Evolutionary conservation across 2,329 filamentous ascomycete species (phyloP).

Genomic region (Scorias spongiosa): DNA sequence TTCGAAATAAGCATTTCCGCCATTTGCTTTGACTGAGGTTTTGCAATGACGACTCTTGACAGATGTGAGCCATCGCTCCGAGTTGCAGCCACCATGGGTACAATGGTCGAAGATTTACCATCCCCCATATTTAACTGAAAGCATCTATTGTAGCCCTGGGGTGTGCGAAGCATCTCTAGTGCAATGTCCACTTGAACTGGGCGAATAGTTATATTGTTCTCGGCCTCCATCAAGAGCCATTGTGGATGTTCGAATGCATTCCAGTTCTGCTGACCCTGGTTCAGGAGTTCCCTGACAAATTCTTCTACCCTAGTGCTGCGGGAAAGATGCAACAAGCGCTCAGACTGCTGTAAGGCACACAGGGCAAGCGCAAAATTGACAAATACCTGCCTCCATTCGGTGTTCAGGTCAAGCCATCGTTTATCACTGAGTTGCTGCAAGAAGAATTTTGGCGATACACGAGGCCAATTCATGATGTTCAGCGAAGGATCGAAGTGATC

Average conservation of each 20-base stretch:
- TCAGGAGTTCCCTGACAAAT: slow-evolving; percentile 29
- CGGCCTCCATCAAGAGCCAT: slow-evolving; percentile 53
- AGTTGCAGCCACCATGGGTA: slow-evolving; percentile 43
- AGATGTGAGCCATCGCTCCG: slow-evolving; percentile 29
- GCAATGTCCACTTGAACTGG: slow-evolving; percentile 49
- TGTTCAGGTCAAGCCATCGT: slow-evolving; percentile 16
- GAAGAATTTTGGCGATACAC: slow-evolving; percentile 26
- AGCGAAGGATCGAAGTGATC: too few relatives aligned
- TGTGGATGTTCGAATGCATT: slow-evolving; percentile 38
- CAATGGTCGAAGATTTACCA: slow-evolving; percentile 55
- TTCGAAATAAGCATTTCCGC: slow-evolving; percentile 40
- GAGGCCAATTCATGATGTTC: slow-evolving; percentile 21
- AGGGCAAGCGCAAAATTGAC: slow-evolving; percentile 30
- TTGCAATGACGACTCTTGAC: slow-evolving; percentile 40
- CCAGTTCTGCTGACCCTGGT: slow-evolving; percentile 43
- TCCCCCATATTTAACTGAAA: slow-evolving; percentile 60
- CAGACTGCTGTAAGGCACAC: slow-evolving; percentile 30
- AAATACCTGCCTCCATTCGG: slow-evolving; percentile 25
- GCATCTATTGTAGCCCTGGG: slow-evolving; percentile 35
- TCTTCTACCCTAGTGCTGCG: slow-evolving; percentile 4
- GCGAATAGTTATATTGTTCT: slow-evolving; percentile 47
- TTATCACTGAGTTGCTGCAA: slow-evolving; percentile 34
- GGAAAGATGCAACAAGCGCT: slow-evolving; percentile 24
- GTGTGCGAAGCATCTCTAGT: slow-evolving; percentile 40
- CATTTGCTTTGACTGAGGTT: slow-evolving; percentile 42